Evolutionary conservation across 2,329 filamentous ascomycete species (phyloP), one percentile per base, ranked within the genome.

Genomic region (Chaetomium strumarium): DNA sequence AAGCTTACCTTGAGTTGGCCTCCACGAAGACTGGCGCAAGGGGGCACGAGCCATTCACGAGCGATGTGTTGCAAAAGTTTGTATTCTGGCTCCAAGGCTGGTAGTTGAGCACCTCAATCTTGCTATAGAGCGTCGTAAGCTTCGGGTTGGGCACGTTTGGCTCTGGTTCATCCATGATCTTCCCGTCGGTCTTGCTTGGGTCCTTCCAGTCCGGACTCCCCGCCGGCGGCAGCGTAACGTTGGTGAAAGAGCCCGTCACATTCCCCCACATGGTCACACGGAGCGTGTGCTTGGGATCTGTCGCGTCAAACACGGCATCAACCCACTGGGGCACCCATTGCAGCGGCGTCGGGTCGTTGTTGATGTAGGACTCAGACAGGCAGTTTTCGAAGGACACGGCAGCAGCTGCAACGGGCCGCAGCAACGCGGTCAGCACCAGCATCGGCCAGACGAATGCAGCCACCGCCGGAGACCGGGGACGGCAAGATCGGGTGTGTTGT

Each of bases 211-310:
- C 71, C 0, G 80, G 68, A 64, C 81, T 78, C 61, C 77, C 68
- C 16, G 77, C 69, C 0, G 79, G 63, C 33, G 89, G 90, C 49
- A 90, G 79, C 2, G 69, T 55, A n/a, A 74, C 72, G 12, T 70
- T 65, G 2, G 75, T 75, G 41, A 79, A 76, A 46, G 85, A 81
- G 43, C 93, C 93, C 9, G 85, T 88, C 30, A 97, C 90, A 69
- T 97, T 96, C 47, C 91, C 92, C 74, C 90, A 97, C 43, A 96
- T 79, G 1, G 84, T 93, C 51, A 96, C 74, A 57, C 80, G 83
- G 45, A 99, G 75, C 38, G 77, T 80, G 64, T 91, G 82, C 46
- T 72, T 76, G 5, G 79, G 67, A 57, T 79, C 72, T 13, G 72
- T 68, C 29, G 79, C 76, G 62, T 89, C 79, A 73, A 95, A 95